These are phyloP conservation scores for Penicillium sclerotigenum DNA, from an alignment of 2,329 filamentous ascomycete genomes.

Conservation along the genomic window DNA sequence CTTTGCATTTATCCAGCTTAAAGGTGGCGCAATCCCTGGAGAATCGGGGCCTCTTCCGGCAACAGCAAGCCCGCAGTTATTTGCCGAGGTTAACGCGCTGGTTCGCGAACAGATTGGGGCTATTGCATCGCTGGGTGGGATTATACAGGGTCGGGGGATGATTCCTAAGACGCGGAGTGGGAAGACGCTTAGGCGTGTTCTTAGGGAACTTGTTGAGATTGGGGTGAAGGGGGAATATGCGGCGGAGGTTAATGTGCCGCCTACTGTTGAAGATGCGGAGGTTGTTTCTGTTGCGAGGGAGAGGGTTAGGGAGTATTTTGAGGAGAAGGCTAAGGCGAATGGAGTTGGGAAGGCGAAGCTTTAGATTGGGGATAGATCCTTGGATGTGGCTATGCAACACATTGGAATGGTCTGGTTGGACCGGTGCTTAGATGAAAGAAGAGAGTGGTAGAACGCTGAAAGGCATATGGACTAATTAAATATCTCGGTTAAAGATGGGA, in stretches of 20 bases:
- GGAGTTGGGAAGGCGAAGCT: slow-evolving; percentile 43
- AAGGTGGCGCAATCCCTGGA: slow-evolving; percentile 39
- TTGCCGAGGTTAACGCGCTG: slow-evolving; percentile 46
- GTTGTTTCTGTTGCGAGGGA: slow-evolving; percentile 71
- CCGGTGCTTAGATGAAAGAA: not conserved
- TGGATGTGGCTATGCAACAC: not conserved
- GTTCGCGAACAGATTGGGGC: slow-evolving; percentile 80
- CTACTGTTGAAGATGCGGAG: slow-evolving; percentile 76
- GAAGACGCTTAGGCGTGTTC: slow-evolving; percentile 78
- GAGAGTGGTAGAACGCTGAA: not conserved
- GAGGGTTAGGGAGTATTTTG: slow-evolving; percentile 74
- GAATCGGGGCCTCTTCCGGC: slow-evolving; percentile 27
- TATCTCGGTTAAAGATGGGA: not conserved
- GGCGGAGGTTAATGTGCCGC: slow-evolving; percentile 69
- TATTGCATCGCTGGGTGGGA: slow-evolving; percentile 80
- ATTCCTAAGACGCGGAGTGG: slow-evolving; percentile 92
- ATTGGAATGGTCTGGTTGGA: not conserved
- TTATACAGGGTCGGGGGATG: slow-evolving; percentile 79
- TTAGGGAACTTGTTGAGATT: slow-evolving; percentile 82
- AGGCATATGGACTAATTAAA: not conserved
- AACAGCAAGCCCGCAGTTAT: slow-evolving; percentile 43
- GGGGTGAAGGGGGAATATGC: slow-evolving; percentile 70
- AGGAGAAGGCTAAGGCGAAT: slow-evolving; percentile 25
- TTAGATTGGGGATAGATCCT: slow-evolving; percentile 22
- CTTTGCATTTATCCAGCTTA: slow-evolving; percentile 77